Evolutionary conservation across 805 yeast species (phyloP).

Genomic region (Saturnispora hagleri): DNA sequence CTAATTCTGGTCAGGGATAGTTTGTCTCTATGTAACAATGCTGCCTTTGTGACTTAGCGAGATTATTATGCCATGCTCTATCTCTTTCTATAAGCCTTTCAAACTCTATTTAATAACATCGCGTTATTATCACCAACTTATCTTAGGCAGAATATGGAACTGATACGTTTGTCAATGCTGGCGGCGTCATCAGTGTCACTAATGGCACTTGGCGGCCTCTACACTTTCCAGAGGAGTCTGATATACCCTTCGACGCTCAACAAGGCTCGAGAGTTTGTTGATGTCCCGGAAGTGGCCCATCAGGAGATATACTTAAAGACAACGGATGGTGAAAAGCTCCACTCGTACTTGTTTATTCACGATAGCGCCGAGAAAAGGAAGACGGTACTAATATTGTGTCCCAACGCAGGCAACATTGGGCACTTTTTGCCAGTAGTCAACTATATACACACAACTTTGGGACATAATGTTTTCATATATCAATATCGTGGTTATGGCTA

Average conservation of each 20-base stretch:
- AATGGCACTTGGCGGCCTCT: conserved; percentile 14
- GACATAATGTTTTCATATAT: conserved; percentile 71
- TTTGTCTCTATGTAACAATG: too few species aligned
- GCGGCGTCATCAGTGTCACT: conserved; percentile 10
- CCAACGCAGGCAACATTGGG: conserved; percentile 96
- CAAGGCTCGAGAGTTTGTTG: conserved; percentile 62
- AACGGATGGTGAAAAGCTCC: conserved; percentile 57
- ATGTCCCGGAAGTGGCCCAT: conserved; percentile 69
- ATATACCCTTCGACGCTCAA: conserved; percentile 82
- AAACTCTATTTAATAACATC: not conserved
- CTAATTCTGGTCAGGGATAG: too few species aligned
- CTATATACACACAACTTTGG: conserved; percentile 50
- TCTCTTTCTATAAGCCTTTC: too few species aligned
- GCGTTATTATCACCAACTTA: not conserved
- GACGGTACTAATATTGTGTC: conserved; percentile 52
- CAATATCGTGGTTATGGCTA: conserved; percentile 89
- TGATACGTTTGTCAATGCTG: conserved; percentile 1
- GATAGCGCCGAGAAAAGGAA: conserved; percentile 55
- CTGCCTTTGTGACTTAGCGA: too few species aligned
- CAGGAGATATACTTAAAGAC: conserved; percentile 55
- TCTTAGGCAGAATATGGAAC: not conserved
- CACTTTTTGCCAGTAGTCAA: conserved; percentile 76
- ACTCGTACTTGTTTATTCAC: conserved; percentile 53
- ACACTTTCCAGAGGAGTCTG: conserved; percentile 29
- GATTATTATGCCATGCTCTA: too few species aligned